Conservation (phyloP, 306 rosid genomes). For the Fragaria vesca region DNA sequence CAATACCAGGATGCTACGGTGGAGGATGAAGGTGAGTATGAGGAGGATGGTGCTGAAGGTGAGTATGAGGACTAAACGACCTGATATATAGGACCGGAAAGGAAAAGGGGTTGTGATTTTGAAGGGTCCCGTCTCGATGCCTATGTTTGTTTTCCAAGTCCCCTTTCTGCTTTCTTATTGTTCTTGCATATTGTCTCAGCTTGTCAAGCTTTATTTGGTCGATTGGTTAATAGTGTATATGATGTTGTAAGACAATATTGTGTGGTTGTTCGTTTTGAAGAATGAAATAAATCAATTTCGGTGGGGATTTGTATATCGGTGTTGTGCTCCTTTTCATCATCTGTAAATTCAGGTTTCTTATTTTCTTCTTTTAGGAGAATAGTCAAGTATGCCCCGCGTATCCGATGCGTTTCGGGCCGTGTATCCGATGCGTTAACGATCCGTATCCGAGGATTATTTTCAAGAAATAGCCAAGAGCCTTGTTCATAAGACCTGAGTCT, state of each 20-base stretch:
- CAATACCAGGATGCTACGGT: conserved; percentile 92
- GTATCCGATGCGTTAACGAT: too few species aligned
- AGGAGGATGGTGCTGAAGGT: conserved; percentile 51
- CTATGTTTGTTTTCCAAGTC: conserved; percentile 10
- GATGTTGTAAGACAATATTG: conserved; percentile 9
- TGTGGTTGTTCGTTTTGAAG: conserved; percentile 17
- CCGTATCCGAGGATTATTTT: too few species aligned
- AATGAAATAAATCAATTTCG: conserved; percentile 15
- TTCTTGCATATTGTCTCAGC: conserved; percentile 14
- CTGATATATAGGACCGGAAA: conserved; percentile 7
- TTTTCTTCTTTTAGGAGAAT: too few species aligned
- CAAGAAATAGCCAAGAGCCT: too few species aligned
- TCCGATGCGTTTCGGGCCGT: too few species aligned
- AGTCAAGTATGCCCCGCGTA: too few species aligned
- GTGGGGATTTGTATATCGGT: not conserved
- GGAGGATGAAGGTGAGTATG: conserved; percentile 72
- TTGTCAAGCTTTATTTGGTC: conserved; percentile 1
- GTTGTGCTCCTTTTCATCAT: not conserved
- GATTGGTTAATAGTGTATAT: conserved; percentile 7
- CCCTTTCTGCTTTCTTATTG: conserved; percentile 7
- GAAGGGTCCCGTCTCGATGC: not conserved
- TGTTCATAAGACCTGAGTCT: too few species aligned
- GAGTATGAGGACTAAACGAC: conserved; percentile 24
- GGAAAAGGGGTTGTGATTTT: conserved; percentile 4
- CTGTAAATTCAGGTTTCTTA: not conserved